Evolutionary conservation across 352 stramenopile genomes (phyloP), one percentile per base, ranked within the genome.

Genomic region (Phytophthora fragariaefolia): DNA sequence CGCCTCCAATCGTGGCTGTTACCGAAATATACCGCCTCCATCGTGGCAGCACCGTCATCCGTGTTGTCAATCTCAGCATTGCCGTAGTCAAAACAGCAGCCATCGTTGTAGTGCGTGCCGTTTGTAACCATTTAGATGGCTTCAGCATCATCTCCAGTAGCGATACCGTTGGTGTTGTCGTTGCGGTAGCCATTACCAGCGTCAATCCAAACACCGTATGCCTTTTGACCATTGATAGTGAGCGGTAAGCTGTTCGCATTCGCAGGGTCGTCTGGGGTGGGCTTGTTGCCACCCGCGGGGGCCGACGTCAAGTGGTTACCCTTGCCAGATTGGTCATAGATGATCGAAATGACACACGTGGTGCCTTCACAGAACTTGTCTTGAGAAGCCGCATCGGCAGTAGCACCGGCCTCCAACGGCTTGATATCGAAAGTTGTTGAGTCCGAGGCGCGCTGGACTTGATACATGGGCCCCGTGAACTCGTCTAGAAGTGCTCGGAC

Each of bases 321-420:
- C 17, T 72, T 72, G 26, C 51, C 58, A 23, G 64, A 72, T 28
- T 72, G 57, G 36, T 72, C 64, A 34, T 72, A 72, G 51, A 72
- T 72, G 36, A 56, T 73, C 6, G 58, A 58, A 12, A 69, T 64
- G 38, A 52, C 32, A 15, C 65, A 73, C 4, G 20, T 51, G 8
- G 51, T 60, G 27, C 6, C 58, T 6, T 59, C 36, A 22, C 64
- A 72, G 24, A 72, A 72, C 8, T 52, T 52, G 18, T 72, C 64
- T n/a, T 72, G 57, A 9, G 46, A 9, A n/a, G 45, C 45, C 0
- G 47, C 58, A 17, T 72, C 24, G 15, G 58, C 64, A 18, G 59
- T 59, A n/a, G 57, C 64, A 36, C 64, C 57, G 4, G 57, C 5
- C 4, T 36, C 45, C 15, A 58, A 9, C 0, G 57, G 64, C 13